Conservation (phyloP, 2,329 filamentous ascomycete species). For the Shiraia sp. region DNA sequence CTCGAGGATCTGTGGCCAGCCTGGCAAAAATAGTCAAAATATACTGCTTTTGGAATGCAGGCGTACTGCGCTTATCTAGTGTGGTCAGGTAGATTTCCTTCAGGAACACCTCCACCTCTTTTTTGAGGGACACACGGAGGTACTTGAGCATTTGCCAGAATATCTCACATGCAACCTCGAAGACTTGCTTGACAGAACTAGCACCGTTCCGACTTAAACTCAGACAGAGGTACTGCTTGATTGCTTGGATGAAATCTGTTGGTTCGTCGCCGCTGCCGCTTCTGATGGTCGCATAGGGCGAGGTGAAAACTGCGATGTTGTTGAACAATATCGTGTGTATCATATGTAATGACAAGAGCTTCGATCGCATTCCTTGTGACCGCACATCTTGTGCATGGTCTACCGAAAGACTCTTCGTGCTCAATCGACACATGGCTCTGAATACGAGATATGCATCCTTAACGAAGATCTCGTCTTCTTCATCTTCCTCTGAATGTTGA, state of each 20-base stretch:
- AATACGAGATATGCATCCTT: constrained; percentile 97
- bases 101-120: constrained; percentile 96
- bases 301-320: constrained; percentile 87
- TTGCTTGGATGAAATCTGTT: constrained; percentile 88
- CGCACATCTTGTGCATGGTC: constrained; percentile 93
- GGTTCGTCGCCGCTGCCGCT: constrained; percentile 87
- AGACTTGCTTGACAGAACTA: constrained; percentile 87
- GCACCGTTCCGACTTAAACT: constrained; percentile 94
- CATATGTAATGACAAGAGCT: constrained; percentile 90
- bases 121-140: constrained; percentile 93
- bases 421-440: constrained; percentile 95
- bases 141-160: constrained; percentile 98
- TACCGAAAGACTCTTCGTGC: constrained; percentile 84
- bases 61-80: constrained; percentile 83
- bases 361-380: constrained; percentile 95
- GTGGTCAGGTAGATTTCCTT: constrained; percentile 97
- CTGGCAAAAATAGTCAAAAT: constrained; percentile 85
- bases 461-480: constrained; percentile 94
- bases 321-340: constrained; percentile 96
- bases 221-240: constrained; percentile 95
- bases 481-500: constrained; percentile 65
- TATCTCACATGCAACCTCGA: constrained; percentile 94
- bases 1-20: constrained; percentile 81
- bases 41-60: constrained; percentile 87
- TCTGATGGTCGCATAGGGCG: constrained; percentile 87